phyloP scores from a whole-genome alignment of 768 basidiomycete genomes.

The Flagelloscypha sp. region DNA sequence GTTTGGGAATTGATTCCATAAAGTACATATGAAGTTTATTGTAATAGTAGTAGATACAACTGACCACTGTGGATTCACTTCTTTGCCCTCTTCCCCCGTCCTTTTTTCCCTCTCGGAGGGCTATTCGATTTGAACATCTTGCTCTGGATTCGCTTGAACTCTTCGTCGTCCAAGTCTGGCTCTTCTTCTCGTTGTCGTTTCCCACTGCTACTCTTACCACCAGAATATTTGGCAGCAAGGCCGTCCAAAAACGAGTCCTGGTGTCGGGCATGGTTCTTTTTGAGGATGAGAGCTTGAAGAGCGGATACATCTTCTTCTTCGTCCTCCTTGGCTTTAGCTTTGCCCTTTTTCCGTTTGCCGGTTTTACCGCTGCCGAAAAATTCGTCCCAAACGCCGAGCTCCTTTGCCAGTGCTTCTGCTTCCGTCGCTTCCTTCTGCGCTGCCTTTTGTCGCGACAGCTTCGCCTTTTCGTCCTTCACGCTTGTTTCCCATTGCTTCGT shows the following conservation, averaged over 20 bases:
- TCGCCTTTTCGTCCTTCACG: slow-evolving; percentile 74
- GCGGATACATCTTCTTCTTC: slow-evolving; percentile 58
- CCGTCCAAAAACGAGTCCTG: slow-evolving; percentile 67
- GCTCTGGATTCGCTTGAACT: slow-evolving; percentile 53
- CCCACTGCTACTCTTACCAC: slow-evolving; percentile 36
- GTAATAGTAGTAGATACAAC: slow-evolving; percentile 3
- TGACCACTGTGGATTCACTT: slow-evolving; percentile 13
- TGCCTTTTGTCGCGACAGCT: slow-evolving; percentile 62
- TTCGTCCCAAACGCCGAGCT: slow-evolving; percentile 91
- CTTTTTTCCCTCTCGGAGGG: slow-evolving; percentile 20
- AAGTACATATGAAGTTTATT: slow-evolving; percentile 56
- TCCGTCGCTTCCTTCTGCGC: slow-evolving; percentile 75
- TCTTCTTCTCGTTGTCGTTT: slow-evolving; percentile 45
- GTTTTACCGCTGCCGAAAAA: slow-evolving; percentile 76
- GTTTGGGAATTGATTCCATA: slow-evolving; percentile 76
- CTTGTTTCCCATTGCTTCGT: slow-evolving; percentile 59
- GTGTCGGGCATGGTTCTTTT: slow-evolving; percentile 59
- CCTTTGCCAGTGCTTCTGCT: slow-evolving; percentile 77
- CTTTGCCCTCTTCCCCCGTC: slow-evolving; percentile 27
- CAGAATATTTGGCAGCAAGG: slow-evolving; percentile 67
- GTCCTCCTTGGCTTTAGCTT: slow-evolving; percentile 33
- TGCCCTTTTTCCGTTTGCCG: slow-evolving; percentile 51
- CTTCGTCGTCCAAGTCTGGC: slow-evolving; percentile 59
- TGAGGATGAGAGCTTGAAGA: slow-evolving; percentile 75
- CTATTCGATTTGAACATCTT: slow-evolving; percentile 29